A percentile compares a stretch with the other conserved stretches of the same genome.
These are phyloP conservation scores for Inonotus obliquus DNA, from an alignment of 1,284 basidiomycete genomes.

Conservation along the genomic window DNA sequence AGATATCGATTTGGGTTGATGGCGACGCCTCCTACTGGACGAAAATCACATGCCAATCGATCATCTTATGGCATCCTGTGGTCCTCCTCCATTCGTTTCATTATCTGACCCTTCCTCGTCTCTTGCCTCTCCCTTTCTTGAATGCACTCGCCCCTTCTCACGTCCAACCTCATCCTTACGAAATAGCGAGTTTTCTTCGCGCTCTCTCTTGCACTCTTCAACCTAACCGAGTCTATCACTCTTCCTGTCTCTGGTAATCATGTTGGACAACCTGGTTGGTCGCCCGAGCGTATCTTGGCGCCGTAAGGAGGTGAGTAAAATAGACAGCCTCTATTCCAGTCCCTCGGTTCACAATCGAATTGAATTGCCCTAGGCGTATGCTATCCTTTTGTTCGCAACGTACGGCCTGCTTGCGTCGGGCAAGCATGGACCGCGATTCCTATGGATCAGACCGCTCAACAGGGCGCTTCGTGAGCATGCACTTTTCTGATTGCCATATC, in stretches of 20 bases:
- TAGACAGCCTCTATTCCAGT: not conserved
- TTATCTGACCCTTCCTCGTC: not conserved
- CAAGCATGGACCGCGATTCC: constrained; percentile 57
- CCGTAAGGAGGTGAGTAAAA: constrained; percentile 54
- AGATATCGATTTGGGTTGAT: not conserved
- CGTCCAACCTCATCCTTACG: not conserved
- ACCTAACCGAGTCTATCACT: not conserved
- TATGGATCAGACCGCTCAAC: constrained; percentile 61
- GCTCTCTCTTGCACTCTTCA: not conserved
- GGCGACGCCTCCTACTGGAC: not conserved
- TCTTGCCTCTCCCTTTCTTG: not conserved
- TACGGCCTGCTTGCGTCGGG: constrained; percentile 74
- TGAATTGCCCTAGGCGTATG: constrained; percentile 54
- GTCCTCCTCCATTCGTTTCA: not conserved
- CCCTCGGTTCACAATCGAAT: not conserved
- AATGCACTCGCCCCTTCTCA: not conserved
- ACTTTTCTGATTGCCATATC: not conserved
- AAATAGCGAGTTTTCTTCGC: not conserved
- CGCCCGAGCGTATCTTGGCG: constrained; percentile 74
- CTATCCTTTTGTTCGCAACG: constrained; percentile 88
- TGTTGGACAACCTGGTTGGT: constrained; percentile 84
- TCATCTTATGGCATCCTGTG: not conserved
- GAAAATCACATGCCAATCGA: constrained; percentile 6
- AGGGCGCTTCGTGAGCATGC: constrained; percentile 50
- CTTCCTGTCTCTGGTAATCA: constrained; percentile 26